Conservation (phyloP, 1,284 basidiomycete species). For the Pulveroboletus sp. region DNA sequence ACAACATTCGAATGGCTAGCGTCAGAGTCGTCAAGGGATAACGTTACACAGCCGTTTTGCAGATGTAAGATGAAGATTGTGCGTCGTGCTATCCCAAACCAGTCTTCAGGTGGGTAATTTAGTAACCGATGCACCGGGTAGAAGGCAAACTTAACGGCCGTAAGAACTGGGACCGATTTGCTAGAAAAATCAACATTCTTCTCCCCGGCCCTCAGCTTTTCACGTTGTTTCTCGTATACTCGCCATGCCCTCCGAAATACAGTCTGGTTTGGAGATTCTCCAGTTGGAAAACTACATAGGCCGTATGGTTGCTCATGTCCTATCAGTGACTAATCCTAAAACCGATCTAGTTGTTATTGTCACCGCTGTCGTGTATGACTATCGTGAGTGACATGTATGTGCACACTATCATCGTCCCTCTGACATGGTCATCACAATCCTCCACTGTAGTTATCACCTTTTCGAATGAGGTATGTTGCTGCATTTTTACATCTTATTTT, state of each 20-base stretch:
- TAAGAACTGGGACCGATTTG: too few relatives aligned
- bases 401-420: too few relatives aligned
- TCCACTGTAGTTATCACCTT: slow-evolving; percentile 9
- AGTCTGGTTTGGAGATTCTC: neutral
- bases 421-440: neutral
- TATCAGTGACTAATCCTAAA: neutral
- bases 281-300: neutral
- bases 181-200: too few relatives aligned
- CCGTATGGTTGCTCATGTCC: neutral
- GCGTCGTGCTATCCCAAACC: too few relatives aligned
- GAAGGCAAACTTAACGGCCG: too few relatives aligned
- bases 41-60: too few relatives aligned
- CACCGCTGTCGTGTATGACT: slow-evolving; percentile 5
- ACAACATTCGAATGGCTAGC: too few relatives aligned
- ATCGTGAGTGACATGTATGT: neutral
- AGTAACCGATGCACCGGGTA: too few relatives aligned
- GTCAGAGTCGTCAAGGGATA: too few relatives aligned
- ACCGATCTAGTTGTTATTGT: neutral
- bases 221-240: neutral
- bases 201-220: too few relatives aligned
- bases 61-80: too few relatives aligned
- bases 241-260: neutral
- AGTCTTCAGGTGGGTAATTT: too few relatives aligned
- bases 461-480: slow-evolving; percentile 9
- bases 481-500: neutral